Conservation (phyloP, 2,329 filamentous ascomycete species). For the Cordyceps fumosorosea region DNA sequence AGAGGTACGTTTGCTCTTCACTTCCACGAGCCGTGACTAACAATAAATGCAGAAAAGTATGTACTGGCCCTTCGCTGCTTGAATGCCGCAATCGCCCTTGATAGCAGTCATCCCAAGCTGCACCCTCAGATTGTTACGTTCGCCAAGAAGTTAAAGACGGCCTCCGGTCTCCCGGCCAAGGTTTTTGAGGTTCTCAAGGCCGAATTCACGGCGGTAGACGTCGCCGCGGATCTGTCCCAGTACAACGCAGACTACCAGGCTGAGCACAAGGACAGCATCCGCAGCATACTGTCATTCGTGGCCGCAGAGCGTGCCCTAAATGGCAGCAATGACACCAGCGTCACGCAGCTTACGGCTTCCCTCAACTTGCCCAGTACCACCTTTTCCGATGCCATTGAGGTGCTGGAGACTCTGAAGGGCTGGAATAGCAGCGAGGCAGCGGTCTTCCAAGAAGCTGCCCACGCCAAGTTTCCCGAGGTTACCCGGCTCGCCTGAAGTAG, state of each 20-base stretch:
- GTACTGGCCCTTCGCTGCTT: conserved; percentile 83
- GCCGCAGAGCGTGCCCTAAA: conserved; percentile 53
- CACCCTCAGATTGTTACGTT: conserved; percentile 70
- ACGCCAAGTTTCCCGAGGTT: conserved; percentile 44
- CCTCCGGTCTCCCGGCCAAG: conserved; percentile 54
- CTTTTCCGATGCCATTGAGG: conserved; percentile 48
- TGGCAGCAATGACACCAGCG: conserved; percentile 48
- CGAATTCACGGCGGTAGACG: conserved; percentile 56
- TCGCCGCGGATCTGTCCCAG: conserved; percentile 47
- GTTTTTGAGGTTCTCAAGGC: conserved; percentile 63
- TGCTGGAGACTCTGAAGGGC: conserved; percentile 35
- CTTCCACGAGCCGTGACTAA: conserved; percentile 7
- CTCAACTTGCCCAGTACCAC: conserved; percentile 45
- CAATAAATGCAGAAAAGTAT: conserved; percentile 61
- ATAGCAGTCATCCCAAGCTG: conserved; percentile 63
- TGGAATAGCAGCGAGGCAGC: conserved; percentile 46
- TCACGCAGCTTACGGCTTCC: conserved; percentile 56
- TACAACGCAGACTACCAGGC: conserved; percentile 61
- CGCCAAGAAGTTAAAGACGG: conserved; percentile 52
- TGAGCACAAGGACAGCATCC: conserved; percentile 54
- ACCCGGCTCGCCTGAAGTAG: conserved; percentile 32
- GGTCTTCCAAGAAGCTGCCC: conserved; percentile 42
- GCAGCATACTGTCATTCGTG: conserved; percentile 58
- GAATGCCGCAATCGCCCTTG: conserved; percentile 62
- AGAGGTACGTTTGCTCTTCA: conserved; percentile 54